Evolutionary conservation across 2,329 filamentous ascomycete species (phyloP), one percentile per base, ranked within the genome.

Genomic region (Xylariaceae sp.): DNA sequence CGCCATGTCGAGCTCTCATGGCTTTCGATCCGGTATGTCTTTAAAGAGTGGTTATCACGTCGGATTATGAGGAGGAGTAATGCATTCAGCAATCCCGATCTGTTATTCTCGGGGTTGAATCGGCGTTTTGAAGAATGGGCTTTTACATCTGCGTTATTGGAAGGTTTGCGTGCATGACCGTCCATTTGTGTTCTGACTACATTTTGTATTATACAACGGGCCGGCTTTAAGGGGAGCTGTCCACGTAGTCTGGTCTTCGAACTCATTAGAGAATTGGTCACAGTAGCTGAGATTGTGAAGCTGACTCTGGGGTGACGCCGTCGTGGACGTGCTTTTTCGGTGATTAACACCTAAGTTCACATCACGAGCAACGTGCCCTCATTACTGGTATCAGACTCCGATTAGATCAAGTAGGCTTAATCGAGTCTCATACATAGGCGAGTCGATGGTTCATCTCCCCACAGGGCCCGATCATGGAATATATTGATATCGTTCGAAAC

Each of bases 71-170:
- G 36, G 41, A 16, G 36, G 13, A 47, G 37, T 57, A 55, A 53
- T 58, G 56, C 56, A 58, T 58, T 53, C 39, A 46, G 21, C 53
- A 46, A 56, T 53, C 56, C 56, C 56, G 44, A 40, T 49, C 51
- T 50, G 48, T 52, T 47, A 50, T 51, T 47, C 43, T 53, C 49
- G 53, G 53, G 56, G 47, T 55, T 58, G 49, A 46, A 55, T 56
- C 56, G 56, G 56, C 56, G 56, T 58, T 58, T 45, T 53, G 56
- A 58, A 57, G 51, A 54, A 29, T 16, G 47, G 56, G 21, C 41
- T 55, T 51, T 53, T 43, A 42, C 42, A 48, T 57, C 44, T 51
- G 43, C 44, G 40, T 43, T 34, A 49, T 51, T 36, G 53, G 47
- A 53, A 58, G 56, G 52, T 41, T 47, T 32, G 44, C 52, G 53